Evolutionary conservation across 2,329 filamentous ascomycete genomes (phyloP).

Genomic region (Aspergillus cejpii): DNA sequence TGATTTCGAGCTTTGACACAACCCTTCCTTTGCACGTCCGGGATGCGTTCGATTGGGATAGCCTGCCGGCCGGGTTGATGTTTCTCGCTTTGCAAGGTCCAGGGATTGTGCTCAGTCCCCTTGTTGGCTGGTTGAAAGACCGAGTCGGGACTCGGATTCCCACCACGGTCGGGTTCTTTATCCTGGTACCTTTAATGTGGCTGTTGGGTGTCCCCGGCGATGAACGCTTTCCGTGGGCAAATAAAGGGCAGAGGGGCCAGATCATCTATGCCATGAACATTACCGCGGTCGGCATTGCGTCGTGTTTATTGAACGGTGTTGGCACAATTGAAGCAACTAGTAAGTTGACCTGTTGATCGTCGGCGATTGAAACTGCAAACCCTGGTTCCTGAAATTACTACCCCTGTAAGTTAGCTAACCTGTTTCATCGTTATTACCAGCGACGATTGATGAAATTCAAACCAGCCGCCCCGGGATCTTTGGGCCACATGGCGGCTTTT

Average conservation of each 20-base stretch:
- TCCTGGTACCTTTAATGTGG: slow-evolving; percentile 23
- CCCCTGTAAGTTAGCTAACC: not conserved
- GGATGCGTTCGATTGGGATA: slow-evolving; percentile 48
- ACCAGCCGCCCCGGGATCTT: slow-evolving; percentile 19
- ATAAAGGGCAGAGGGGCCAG: slow-evolving; percentile 12
- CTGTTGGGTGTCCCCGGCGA: slow-evolving; percentile 26
- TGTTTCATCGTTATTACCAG: slow-evolving; percentile 2
- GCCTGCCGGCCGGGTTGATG: slow-evolving; percentile 50
- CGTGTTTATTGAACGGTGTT: slow-evolving; percentile 23
- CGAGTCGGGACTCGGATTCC: slow-evolving; percentile 21
- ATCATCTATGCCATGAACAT: slow-evolving; percentile 20
- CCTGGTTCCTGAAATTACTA: too few relatives aligned
- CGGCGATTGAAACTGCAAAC: not conserved
- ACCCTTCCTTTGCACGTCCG: slow-evolving; percentile 52
- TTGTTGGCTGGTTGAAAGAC: slow-evolving; percentile 46
- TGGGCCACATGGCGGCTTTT: slow-evolving; percentile 24
- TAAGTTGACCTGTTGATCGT: slow-evolving; percentile 11
- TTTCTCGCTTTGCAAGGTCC: slow-evolving; percentile 56
- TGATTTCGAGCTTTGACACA: slow-evolving; percentile 51
- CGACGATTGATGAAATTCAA: slow-evolving; percentile 20
- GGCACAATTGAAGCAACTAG: slow-evolving; percentile 27
- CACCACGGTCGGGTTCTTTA: slow-evolving; percentile 20
- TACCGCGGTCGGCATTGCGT: slow-evolving; percentile 18
- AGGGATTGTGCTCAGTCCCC: slow-evolving; percentile 50
- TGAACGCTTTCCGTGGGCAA: slow-evolving; percentile 22